Base-by-base conservation (phyloP, 495 filamentous ascomycete species). In the Pseudotulostoma volvatum region DNA sequence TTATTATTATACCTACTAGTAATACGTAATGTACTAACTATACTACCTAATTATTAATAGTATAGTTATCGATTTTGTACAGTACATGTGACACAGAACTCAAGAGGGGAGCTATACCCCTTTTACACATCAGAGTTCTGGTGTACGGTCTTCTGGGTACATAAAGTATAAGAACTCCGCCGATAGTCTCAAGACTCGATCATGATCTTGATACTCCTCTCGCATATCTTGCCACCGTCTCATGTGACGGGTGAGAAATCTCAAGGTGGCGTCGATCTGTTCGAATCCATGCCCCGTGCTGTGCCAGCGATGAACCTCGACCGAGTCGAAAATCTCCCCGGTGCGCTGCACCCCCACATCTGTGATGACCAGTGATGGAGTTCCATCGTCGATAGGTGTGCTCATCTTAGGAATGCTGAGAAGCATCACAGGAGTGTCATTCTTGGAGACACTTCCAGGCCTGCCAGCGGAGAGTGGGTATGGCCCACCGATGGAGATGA, bases 241-340 rank as follows among this genome's bases (percentile, higher is more conserved):
- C 52, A 97, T 55, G 46, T 81, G 67, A 39, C 81, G 67, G 0
- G 79, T 83, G 52, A 95, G 81, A 58, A 95, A 97, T 50, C 75
- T 68, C 88, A 97, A 95, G 34, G 95, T 72, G 2, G 90, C 88
- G 44, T 83, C 43, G 74, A 90, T 84, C 68, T 97, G 88, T 15
- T 93, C 85, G 82, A 90, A 95, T 94, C 7, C 70, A 70, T 63
- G 95, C 90, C 7, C 79, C 82, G 9, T 48, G 49, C 54, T 76
- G 73, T 42, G 59, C 81, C 90, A 97, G 49, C 73, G 70, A 38
- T 75, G 73, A 43, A 86, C 63, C 56, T 82, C 73, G 11, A 88
- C 76, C 49, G 71, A 66, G 47, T 71, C 65, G 60, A 93, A 97
- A 25, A 70, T 67, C 23, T 63, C 61, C 54, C 76, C 76, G 21